phyloP scores from a whole-genome alignment of 164 flowering plant genomes.

The Dillenia turbinata region DNA sequence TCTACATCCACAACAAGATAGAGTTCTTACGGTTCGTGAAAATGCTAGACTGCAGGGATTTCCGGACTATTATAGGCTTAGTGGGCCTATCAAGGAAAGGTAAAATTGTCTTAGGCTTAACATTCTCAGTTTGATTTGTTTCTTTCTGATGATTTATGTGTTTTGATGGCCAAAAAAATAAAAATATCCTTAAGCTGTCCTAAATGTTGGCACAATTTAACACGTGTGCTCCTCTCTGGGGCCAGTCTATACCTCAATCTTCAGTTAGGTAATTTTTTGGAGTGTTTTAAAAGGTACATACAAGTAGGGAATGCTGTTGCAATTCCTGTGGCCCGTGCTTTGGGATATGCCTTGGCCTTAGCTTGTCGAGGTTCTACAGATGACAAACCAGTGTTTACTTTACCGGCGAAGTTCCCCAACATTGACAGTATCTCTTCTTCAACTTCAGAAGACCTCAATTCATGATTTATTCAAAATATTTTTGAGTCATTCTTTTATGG shows the following conservation, averaged over 20 bases:
- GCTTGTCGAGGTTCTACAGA: conserved; percentile 24
- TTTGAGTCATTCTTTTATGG: not conserved
- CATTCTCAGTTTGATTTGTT: not conserved
- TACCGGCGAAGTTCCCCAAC: conserved; percentile 26
- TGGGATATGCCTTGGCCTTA: conserved; percentile 50
- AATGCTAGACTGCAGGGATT: conserved; percentile 87
- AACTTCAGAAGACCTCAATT: conserved; percentile 8
- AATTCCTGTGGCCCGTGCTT: conserved; percentile 61
- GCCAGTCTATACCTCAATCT: not conserved
- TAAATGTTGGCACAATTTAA: too few relatives aligned
- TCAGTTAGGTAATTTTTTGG: conserved; percentile 4
- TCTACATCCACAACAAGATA: conserved; percentile 70
- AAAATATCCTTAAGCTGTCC: too few relatives aligned
- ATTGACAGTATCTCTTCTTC: not conserved
- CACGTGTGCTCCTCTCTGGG: too few relatives aligned
- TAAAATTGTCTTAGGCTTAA: conserved; percentile 1
- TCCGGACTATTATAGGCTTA: conserved; percentile 60
- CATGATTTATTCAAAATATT: not conserved
- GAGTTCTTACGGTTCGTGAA: conserved; percentile 79
- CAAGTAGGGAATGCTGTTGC: conserved; percentile 93
- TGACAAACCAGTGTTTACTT: conserved; percentile 20
- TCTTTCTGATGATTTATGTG: not conserved
- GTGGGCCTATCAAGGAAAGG: conserved; percentile 67
- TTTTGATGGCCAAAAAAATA: too few relatives aligned
- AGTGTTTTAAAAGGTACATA: conserved; percentile 39